A percentile compares a stretch with the other conserved stretches of the same genome.
These are phyloP conservation scores for Ceratocystis colombiana DNA, from an alignment of 2,329 filamentous ascomycete genomes.

Conservation along the genomic window DNA sequence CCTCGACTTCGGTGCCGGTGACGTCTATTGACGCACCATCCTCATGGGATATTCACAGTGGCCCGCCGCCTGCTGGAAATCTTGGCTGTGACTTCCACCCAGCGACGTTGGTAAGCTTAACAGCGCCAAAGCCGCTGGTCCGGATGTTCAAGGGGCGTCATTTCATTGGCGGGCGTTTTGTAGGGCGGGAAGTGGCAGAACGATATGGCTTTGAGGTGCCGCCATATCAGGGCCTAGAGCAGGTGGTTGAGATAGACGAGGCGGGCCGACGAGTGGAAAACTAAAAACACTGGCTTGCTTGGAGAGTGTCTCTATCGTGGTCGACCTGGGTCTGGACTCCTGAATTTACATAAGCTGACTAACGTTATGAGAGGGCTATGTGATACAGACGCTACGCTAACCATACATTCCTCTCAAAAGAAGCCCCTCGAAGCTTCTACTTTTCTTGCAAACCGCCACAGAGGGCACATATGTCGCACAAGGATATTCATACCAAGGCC, in stretches of 20 bases:
- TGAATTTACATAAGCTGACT: too few species aligned
- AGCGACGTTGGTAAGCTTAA: conserved; percentile 70
- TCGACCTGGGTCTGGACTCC: too few species aligned
- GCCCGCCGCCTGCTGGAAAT: conserved; percentile 54
- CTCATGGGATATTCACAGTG: conserved; percentile 84
- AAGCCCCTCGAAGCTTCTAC: too few species aligned
- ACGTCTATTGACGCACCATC: conserved; percentile 88
- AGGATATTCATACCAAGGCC: too few species aligned
- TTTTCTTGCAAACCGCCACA: too few species aligned
- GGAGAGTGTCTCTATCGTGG: too few species aligned
- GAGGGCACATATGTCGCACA: too few species aligned
- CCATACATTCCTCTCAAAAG: too few species aligned
- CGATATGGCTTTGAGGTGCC: conserved; percentile 83
- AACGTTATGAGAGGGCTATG: too few species aligned
- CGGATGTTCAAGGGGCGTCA: conserved; percentile 77
- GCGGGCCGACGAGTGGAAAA: conserved; percentile 40
- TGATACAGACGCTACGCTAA: too few species aligned
- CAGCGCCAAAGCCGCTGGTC: conserved; percentile 83
- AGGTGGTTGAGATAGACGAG: conserved; percentile 65
- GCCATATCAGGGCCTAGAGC: conserved; percentile 74
- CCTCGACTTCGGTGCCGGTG: conserved; percentile 63
- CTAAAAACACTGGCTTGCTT: background rate
- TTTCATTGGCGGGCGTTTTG: conserved; percentile 82
- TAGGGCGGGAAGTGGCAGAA: conserved; percentile 63
- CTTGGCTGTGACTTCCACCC: conserved; percentile 75